Conservation (phyloP, 2,329 filamentous ascomycete genomes). For the Leptodontidium sp. region DNA sequence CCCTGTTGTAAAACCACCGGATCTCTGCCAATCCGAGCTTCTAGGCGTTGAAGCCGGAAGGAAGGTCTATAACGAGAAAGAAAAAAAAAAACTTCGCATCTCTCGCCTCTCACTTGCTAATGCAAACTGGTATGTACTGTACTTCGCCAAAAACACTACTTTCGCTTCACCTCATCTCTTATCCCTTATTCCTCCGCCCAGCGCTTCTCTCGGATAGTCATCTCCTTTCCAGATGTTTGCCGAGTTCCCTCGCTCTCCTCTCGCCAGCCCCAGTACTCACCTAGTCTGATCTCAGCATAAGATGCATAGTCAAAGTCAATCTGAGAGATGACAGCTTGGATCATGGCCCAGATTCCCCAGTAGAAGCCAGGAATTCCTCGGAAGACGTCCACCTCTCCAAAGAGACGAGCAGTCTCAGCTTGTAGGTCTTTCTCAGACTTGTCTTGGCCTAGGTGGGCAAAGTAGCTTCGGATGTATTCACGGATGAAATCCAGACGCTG, state of each 20-base stretch:
- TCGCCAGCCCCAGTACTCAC: slow-evolving; percentile 95
- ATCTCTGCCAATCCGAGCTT: slow-evolving; percentile 12
- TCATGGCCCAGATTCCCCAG: slow-evolving; percentile 95
- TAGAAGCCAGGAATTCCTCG: slow-evolving; percentile 89
- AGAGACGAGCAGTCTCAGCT: slow-evolving; percentile 72
- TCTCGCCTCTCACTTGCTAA: slow-evolving; percentile 27
- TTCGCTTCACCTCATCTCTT: not conserved
- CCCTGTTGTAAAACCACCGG: not conserved
- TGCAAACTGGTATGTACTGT: slow-evolving; percentile 25
- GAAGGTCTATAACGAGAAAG: slow-evolving; percentile 1
- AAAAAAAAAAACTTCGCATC: not conserved
- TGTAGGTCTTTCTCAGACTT: slow-evolving; percentile 57
- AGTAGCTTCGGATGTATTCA: slow-evolving; percentile 84
- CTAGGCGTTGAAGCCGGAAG: slow-evolving; percentile 33
- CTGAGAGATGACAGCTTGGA: slow-evolving; percentile 91
- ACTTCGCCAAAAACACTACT: slow-evolving; percentile 4
- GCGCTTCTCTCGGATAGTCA: slow-evolving; percentile 78
- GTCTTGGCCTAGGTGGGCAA: slow-evolving; percentile 56
- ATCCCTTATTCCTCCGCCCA: slow-evolving; percentile 61
- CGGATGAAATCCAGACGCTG: slow-evolving; percentile 82
- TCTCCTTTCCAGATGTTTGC: slow-evolving; percentile 59
- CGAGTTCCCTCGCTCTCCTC: slow-evolving; percentile 73
- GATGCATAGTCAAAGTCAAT: slow-evolving; percentile 97
- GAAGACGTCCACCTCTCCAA: slow-evolving; percentile 84
- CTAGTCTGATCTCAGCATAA: slow-evolving; percentile 85